phyloP scores from a whole-genome alignment of 371 early-diverging fungal genomes.

The Gilbertella persicaria region DNA sequence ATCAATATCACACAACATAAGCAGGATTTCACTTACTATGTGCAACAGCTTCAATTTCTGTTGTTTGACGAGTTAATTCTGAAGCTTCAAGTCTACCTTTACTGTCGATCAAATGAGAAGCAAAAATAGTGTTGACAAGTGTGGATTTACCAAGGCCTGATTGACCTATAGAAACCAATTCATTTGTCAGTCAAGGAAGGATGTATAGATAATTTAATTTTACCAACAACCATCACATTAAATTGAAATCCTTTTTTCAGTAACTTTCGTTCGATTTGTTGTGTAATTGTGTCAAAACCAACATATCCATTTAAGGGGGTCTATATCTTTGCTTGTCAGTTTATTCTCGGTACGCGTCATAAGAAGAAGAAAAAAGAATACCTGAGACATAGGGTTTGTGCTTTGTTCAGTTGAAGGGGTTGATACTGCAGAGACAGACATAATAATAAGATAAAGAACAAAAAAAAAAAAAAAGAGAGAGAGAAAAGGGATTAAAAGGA shows the following conservation, averaged over 20 bases:
- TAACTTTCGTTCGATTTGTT: slow-evolving; percentile 91
- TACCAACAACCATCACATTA: slow-evolving; percentile 94
- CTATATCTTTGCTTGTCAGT: slow-evolving; percentile 24
- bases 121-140: slow-evolving; percentile 94
- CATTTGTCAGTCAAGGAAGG: background rate
- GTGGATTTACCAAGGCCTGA: slow-evolving; percentile 99
- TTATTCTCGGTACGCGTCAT: background rate
- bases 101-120: slow-evolving; percentile 83
- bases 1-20: slow-evolving; percentile 7
- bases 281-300: slow-evolving; percentile 94
- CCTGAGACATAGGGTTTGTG: slow-evolving; percentile 7
- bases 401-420: slow-evolving; percentile 23
- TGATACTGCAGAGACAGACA: slow-evolving; percentile 17
- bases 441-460: background rate
- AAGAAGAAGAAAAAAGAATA: background rate
- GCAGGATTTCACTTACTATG: slow-evolving; percentile 61
- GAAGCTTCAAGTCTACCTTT: slow-evolving; percentile 76
- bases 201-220: slow-evolving; percentile 4
- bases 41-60: slow-evolving; percentile 82
- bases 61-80: slow-evolving; percentile 81
- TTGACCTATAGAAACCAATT: slow-evolving; percentile 80
- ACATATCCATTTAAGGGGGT: slow-evolving; percentile 78
- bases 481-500: background rate
- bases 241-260: slow-evolving; percentile 94
- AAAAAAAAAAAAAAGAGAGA: slow-evolving; percentile 3